Conservation (phyloP, 208 protist species). For the Acanthamoeba triangularis region DNA sequence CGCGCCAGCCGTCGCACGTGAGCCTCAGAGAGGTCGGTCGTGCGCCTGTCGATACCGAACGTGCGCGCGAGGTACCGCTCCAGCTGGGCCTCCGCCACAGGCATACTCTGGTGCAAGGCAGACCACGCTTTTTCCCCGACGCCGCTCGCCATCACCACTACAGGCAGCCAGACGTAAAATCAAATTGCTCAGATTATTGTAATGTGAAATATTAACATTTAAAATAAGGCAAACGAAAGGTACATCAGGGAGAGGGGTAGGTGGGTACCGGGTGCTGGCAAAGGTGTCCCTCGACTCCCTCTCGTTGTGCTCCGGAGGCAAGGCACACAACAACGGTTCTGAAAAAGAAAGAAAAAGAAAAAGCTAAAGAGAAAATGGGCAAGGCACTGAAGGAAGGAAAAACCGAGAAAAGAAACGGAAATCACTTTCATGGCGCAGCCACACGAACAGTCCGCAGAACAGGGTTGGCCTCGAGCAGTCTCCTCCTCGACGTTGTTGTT, state of each 20-base stretch:
- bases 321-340: too few relatives aligned
- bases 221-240: neutral
- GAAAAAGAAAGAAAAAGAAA: neutral
- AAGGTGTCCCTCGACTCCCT: too few relatives aligned
- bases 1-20: slow-evolving; percentile 11
- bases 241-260: neutral
- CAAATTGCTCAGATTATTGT: neutral
- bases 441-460: too few relatives aligned
- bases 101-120: neutral
- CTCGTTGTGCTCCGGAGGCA: too few relatives aligned
- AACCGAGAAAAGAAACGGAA: too few relatives aligned
- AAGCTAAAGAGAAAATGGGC: neutral
- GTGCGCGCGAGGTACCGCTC: slow-evolving; percentile 15
- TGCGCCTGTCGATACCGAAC: slow-evolving; percentile 42
- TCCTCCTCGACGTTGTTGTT: too few relatives aligned
- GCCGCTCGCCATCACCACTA: neutral
- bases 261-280: neutral
- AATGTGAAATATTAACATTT: neutral
- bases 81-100: slow-evolving; percentile 4
- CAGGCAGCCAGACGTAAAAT: neutral
- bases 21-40: neutral
- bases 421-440: too few relatives aligned
- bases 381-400: too few relatives aligned
- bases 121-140: neutral
- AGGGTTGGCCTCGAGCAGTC: neutral